These are phyloP conservation scores for Magnaporthiopsis incrustans DNA, from an alignment of 2,329 filamentous ascomycete species.

Conservation along the genomic window DNA sequence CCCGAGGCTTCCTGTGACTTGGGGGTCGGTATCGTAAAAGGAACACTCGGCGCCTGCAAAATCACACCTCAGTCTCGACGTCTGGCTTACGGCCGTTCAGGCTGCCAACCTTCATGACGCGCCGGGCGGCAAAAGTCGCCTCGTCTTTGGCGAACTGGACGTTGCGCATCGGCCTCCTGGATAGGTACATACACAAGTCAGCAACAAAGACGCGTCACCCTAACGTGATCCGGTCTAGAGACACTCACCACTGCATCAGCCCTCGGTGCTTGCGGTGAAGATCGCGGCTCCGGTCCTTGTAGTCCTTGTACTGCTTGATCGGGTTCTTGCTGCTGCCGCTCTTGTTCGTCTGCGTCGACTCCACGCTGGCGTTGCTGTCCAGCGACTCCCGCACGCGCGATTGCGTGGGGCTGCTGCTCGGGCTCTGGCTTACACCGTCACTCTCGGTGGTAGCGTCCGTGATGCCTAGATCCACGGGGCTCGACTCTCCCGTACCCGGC, in stretches of 20 bases:
- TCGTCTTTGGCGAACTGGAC: conserved; percentile 82
- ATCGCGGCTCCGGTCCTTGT: conserved; percentile 60
- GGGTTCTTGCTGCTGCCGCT: conserved; percentile 43
- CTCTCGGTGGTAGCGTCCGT: conserved; percentile 35
- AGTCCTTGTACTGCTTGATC: conserved; percentile 50
- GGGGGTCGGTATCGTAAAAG: background rate
- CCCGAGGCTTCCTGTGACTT: background rate
- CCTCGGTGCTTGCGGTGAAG: conserved; percentile 82
- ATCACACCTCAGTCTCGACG: conserved; percentile 67
- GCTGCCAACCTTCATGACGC: conserved; percentile 68
- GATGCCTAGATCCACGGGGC: conserved; percentile 49
- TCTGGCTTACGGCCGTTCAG: conserved; percentile 78
- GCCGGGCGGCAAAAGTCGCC: conserved; percentile 67
- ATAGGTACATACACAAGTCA: background rate
- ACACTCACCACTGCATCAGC: conserved; percentile 73
- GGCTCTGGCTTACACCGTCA: conserved; percentile 3
- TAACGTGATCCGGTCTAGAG: background rate
- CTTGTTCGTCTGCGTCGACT: conserved; percentile 21
- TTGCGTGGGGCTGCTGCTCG: conserved; percentile 7
- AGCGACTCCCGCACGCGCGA: conserved; percentile 10
- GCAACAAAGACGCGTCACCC: background rate
- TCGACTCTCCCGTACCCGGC: conserved; percentile 21
- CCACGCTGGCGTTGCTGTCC: conserved; percentile 16
- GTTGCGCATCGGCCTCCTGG: conserved; percentile 69
- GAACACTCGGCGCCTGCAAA: background rate